Evolutionary conservation across 2,329 filamentous ascomycete genomes (phyloP).

Genomic region (Didymella arachidicola): DNA sequence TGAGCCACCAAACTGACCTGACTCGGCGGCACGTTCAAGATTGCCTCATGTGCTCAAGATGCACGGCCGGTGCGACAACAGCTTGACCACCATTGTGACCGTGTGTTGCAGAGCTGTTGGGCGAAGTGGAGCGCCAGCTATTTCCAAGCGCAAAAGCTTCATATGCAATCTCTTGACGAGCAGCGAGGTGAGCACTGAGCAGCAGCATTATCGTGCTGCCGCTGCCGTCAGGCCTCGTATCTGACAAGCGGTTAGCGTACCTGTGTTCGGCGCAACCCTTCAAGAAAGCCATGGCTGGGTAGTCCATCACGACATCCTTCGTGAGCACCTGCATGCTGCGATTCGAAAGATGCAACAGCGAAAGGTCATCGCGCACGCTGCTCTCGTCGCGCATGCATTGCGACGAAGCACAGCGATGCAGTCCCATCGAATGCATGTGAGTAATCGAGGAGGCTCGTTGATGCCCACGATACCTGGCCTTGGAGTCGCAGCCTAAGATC

Average conservation of each 20-base stretch:
- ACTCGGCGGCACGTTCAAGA: conserved; percentile 29
- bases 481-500: conserved; percentile 25
- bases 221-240: conserved; percentile 36
- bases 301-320: conserved; percentile 20
- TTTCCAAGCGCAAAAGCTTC: conserved; percentile 16
- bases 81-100: conserved; percentile 12
- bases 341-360: conserved; percentile 5
- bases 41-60: conserved; percentile 30
- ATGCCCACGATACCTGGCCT: conserved; percentile 22
- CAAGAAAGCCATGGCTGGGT: conserved; percentile 24
- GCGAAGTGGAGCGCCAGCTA: conserved; percentile 17
- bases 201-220: conserved; percentile 26
- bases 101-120: conserved; percentile 16
- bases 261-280: conserved; percentile 31
- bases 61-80: conserved; percentile 24
- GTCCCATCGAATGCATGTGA: background rate
- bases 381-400: background rate
- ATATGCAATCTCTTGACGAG: conserved; percentile 11
- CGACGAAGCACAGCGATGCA: background rate
- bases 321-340: conserved; percentile 10
- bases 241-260: conserved; percentile 32
- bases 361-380: background rate
- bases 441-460: conserved; percentile 3
- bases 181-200: conserved; percentile 20
- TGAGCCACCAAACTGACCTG: conserved; percentile 21